Conservation (phyloP, 129 eudicot species). For the Chrysanthemum seticuspe region DNA sequence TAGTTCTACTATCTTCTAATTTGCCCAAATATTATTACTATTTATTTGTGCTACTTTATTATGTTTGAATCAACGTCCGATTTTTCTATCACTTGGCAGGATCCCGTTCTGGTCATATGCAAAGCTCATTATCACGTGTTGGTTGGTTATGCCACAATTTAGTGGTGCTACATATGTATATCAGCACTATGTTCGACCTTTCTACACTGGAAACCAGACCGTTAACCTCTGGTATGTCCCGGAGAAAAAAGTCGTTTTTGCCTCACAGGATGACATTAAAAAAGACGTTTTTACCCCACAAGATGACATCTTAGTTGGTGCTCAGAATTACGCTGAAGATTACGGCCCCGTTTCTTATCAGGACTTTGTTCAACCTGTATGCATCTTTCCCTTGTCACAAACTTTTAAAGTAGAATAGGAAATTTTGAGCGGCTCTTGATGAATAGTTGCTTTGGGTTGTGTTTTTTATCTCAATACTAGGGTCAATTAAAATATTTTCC, state of each 20-base stretch:
- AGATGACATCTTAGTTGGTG: conserved; percentile 72
- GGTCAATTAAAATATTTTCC: no score
- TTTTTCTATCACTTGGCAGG: conserved; percentile 37
- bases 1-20: no score
- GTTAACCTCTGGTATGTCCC: conserved; percentile 77
- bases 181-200: conserved; percentile 74
- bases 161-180: conserved; percentile 93
- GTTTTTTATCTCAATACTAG: no score
- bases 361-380: conserved; percentile 59
- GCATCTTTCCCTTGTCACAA: background rate
- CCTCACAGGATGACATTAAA: background rate
- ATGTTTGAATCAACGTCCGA: background rate
- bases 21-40: no score
- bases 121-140: conserved; percentile 82
- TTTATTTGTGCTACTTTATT: background rate
- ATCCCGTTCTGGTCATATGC: conserved; percentile 90
- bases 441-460: no score
- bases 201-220: conserved; percentile 41
- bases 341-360: conserved; percentile 63
- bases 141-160: conserved; percentile 96
- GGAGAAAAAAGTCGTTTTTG: conserved; percentile 55
- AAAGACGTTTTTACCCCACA: conserved; percentile 18
- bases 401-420: background rate
- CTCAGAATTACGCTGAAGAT: conserved; percentile 67
- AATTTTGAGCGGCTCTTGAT: no score